Percentiles rank a stretch among this genome's conserved stretches.
These are phyloP conservation scores for Xylaria sp. DNA, from an alignment of 2,329 filamentous ascomycete species.

Conservation along the genomic window DNA sequence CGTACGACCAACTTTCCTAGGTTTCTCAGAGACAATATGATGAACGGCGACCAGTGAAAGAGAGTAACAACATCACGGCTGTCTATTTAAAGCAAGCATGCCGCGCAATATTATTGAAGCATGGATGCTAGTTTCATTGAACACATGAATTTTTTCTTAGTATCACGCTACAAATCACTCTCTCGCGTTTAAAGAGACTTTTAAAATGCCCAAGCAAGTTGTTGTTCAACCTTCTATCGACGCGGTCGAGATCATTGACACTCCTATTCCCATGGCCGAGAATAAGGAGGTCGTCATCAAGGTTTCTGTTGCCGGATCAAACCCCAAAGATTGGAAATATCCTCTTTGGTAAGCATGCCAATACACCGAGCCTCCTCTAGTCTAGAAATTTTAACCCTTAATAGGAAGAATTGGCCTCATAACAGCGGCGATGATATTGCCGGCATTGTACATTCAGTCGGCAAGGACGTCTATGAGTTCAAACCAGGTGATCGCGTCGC, in stretches of 20 bases:
- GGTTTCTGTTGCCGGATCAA: conserved; percentile 52
- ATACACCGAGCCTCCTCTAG: background rate
- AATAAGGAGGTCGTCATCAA: conserved; percentile 51
- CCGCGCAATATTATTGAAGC: background rate
- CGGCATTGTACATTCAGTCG: conserved; percentile 58
- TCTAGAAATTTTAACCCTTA: background rate
- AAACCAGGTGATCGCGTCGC: conserved; percentile 65
- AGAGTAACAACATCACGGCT: background rate
- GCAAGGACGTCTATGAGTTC: conserved; percentile 58
- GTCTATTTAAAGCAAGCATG: background rate
- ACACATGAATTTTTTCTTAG: background rate
- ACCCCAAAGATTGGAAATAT: conserved; percentile 55
- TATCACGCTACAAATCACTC: background rate
- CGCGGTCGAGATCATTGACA: conserved; percentile 50
- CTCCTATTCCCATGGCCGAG: conserved; percentile 48
- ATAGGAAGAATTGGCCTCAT: conserved; percentile 14
- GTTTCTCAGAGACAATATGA: background rate
- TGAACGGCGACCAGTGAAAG: background rate
- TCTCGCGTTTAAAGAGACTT: background rate
- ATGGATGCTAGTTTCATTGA: background rate
- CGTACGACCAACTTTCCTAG: background rate
- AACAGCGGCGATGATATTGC: conserved; percentile 59
- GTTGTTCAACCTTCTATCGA: conserved; percentile 48
- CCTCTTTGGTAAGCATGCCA: conserved; percentile 28
- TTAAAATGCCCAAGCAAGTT: conserved; percentile 49